phyloP scores from a whole-genome alignment of 1,284 basidiomycete genomes.

The Papiliotrema flavescens region DNA sequence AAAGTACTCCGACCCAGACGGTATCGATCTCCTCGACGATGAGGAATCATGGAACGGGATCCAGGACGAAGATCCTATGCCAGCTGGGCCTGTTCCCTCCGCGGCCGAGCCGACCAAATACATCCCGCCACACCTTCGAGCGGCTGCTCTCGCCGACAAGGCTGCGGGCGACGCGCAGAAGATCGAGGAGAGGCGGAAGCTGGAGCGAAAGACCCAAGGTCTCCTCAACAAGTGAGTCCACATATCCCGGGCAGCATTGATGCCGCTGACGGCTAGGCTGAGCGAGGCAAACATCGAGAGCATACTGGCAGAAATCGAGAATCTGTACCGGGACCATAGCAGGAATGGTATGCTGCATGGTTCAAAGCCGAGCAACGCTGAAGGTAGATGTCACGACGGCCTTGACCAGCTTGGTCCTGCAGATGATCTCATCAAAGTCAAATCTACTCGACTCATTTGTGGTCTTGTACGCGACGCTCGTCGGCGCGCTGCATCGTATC shows the following conservation, averaged over 20 bases:
- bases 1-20: conserved; percentile 15
- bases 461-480: conserved; percentile 82
- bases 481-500: conserved; percentile 77
- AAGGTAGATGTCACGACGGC: conserved; percentile 72
- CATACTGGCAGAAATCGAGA: conserved; percentile 74
- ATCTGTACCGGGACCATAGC: conserved; percentile 70
- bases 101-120: conserved; percentile 41
- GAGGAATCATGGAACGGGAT: neutral
- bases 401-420: conserved; percentile 72
- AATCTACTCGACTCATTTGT: conserved; percentile 87
- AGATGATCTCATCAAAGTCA: conserved; percentile 76
- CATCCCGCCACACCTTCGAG: conserved; percentile 54
- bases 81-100: neutral
- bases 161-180: conserved; percentile 38
- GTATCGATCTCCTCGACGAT: neutral
- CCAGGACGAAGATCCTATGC: conserved; percentile 16
- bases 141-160: conserved; percentile 43
- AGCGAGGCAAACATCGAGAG: conserved; percentile 84
- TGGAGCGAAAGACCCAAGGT: conserved; percentile 79
- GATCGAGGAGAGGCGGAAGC: conserved; percentile 60
- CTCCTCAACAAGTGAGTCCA: conserved; percentile 70
- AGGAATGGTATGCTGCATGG: conserved; percentile 65
- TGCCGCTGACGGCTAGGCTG: conserved; percentile 55
- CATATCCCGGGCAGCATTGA: neutral
- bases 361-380: neutral